Conservation (phyloP, 1,284 basidiomycete genomes). For the Melampsora americana region DNA sequence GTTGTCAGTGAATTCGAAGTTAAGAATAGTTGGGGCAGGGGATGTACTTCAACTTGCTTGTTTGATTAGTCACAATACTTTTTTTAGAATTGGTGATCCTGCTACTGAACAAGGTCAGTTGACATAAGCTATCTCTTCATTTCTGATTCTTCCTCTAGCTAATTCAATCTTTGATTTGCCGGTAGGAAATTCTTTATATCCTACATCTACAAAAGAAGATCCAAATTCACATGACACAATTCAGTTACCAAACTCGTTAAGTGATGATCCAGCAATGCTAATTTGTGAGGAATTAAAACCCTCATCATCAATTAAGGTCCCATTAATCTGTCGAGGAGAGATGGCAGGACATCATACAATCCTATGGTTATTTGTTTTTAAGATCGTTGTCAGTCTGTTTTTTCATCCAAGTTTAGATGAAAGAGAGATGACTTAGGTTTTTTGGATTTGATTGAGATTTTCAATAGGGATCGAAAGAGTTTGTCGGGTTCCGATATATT, state of each 20-base stretch:
- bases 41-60: constrained; percentile 3
- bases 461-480: constrained; percentile 56
- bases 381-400: constrained; percentile 24
- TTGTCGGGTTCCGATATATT: constrained; percentile 62
- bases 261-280: background rate
- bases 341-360: constrained; percentile 24
- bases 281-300: constrained; percentile 1
- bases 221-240: constrained; percentile 10
- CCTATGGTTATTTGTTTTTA: constrained; percentile 31
- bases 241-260: constrained; percentile 8
- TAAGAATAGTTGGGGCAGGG: constrained; percentile 17
- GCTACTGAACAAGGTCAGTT: constrained; percentile 6
- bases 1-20: background rate
- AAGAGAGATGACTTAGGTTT: background rate
- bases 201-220: background rate
- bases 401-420: background rate
- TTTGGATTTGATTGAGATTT: constrained; percentile 53
- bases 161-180: no score
- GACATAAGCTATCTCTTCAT: background rate
- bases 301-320: background rate
- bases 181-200: background rate
- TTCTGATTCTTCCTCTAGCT: no score
- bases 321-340: constrained; percentile 35
- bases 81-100: constrained; percentile 21
- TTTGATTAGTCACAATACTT: constrained; percentile 20